phyloP scores from a whole-genome alignment of 306 rosid species.

The Vigna radiata region DNA sequence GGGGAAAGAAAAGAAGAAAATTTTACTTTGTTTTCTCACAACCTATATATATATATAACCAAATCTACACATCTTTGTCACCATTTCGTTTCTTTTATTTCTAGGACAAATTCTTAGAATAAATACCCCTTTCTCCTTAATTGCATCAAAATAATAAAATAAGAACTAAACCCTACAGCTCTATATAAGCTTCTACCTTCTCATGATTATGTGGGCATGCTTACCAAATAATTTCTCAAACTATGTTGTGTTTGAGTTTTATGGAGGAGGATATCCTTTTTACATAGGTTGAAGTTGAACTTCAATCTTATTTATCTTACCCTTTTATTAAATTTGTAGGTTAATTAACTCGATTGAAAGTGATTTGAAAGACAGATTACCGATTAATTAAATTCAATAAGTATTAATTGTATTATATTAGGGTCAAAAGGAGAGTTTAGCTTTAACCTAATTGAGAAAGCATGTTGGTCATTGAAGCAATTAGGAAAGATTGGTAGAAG shows the following conservation, averaged over 20 bases:
- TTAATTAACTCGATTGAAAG: conserved; percentile 44
- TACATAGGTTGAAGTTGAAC: conserved; percentile 26
- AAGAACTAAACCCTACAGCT: background rate
- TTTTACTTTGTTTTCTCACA: conserved; percentile 56
- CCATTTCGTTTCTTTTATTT: conserved; percentile 46
- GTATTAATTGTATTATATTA: conserved; percentile 34
- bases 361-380: conserved; percentile 43
- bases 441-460: conserved; percentile 49
- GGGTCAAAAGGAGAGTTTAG: conserved; percentile 52
- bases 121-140: conserved; percentile 23
- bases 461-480: conserved; percentile 49
- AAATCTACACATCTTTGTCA: conserved; percentile 34
- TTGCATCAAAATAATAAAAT: background rate
- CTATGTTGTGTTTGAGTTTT: conserved; percentile 31
- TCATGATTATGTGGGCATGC: conserved; percentile 40
- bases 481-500: conserved; percentile 30
- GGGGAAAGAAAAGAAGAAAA: conserved; percentile 45
- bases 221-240: conserved; percentile 45
- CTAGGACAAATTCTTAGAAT: conserved; percentile 44
- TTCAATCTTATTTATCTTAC: conserved; percentile 29
- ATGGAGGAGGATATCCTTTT: conserved; percentile 31
- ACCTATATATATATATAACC: conserved; percentile 41
- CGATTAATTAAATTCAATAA: conserved; percentile 23
- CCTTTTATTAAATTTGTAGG: conserved; percentile 37
- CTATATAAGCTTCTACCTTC: conserved; percentile 4